A percentile compares a stretch with the other conserved stretches of the same genome.
These are phyloP conservation scores for Leccinum olivaceopallidum DNA, from an alignment of 768 basidiomycete species.

Conservation along the genomic window DNA sequence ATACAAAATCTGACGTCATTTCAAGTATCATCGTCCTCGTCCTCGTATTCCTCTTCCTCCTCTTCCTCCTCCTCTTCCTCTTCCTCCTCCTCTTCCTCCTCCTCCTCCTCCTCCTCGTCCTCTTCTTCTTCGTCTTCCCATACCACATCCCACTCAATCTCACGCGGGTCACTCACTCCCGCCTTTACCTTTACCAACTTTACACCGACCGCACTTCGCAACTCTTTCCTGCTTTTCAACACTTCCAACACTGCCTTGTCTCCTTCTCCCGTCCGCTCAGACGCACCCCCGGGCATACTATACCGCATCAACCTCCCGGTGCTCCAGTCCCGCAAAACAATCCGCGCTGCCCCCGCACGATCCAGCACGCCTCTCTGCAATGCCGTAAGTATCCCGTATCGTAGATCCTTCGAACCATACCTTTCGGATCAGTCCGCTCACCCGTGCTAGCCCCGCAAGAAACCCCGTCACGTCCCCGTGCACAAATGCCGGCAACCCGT, in stretches of 20 bases:
- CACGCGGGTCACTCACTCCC: constrained; percentile 42
- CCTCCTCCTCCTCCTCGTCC: constrained; percentile 36
- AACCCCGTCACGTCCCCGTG: constrained; percentile 70
- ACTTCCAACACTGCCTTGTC: constrained; percentile 52
- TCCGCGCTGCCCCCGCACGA: constrained; percentile 69
- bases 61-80: constrained; percentile 8
- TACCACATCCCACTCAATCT: constrained; percentile 39
- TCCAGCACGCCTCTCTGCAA: constrained; percentile 71
- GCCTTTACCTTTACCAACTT: constrained; percentile 59
- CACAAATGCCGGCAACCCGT: constrained; percentile 78
- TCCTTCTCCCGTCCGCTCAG: constrained; percentile 22
- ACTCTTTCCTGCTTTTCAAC: constrained; percentile 61
- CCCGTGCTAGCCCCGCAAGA: constrained; percentile 74
- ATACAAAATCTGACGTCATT: constrained; percentile 26
- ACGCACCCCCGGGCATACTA: constrained; percentile 49
- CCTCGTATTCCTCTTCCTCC: too few relatives aligned
- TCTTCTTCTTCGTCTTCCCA: constrained; percentile 41
- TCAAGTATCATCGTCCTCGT: background rate
- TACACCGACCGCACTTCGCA: constrained; percentile 50
- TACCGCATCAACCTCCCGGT: constrained; percentile 73
- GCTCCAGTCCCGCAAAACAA: constrained; percentile 85
- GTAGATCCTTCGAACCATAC: constrained; percentile 36
- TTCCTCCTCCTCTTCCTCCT: background rate
- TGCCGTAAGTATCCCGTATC: constrained; percentile 12
- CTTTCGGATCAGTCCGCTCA: constrained; percentile 76